These are phyloP conservation scores for Collybia nuda DNA, from an alignment of 768 basidiomycete species.

Conservation along the genomic window DNA sequence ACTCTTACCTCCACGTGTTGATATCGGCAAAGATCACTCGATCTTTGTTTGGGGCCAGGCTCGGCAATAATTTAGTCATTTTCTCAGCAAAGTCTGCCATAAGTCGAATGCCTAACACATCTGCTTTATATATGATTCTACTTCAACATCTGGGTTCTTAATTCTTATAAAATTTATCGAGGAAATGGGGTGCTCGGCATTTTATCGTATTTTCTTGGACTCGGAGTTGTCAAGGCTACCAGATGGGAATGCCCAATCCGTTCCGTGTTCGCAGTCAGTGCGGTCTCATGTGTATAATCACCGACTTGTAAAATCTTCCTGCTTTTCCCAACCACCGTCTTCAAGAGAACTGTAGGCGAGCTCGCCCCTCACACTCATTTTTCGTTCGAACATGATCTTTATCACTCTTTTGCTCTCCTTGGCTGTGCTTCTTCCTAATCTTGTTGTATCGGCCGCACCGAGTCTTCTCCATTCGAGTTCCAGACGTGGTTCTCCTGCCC, in stretches of 20 bases:
- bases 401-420: background rate
- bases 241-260: constrained; percentile 3
- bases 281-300: constrained; percentile 9
- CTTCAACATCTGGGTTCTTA: background rate
- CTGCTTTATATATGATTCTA: background rate
- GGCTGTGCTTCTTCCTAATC: background rate
- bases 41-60: no score
- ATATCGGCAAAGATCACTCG: no score
- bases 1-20: no score
- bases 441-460: background rate
- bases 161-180: background rate
- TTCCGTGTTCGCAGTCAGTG: background rate
- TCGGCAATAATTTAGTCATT: no score
- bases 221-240: constrained; percentile 19
- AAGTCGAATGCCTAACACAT: no score
- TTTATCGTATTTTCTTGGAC: background rate
- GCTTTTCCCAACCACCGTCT: constrained; percentile 11
- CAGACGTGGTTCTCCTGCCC: constrained; percentile 21
- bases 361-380: background rate
- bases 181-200: background rate
- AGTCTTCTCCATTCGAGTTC: constrained; percentile 13
- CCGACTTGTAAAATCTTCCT: constrained; percentile 4
- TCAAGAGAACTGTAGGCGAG: constrained; percentile 5
- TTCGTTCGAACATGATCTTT: background rate
- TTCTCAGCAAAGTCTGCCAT: no score